Base-by-base conservation (phyloP, 176 grass and related monocot genomes). In the Alopecurus myosuroides region DNA sequence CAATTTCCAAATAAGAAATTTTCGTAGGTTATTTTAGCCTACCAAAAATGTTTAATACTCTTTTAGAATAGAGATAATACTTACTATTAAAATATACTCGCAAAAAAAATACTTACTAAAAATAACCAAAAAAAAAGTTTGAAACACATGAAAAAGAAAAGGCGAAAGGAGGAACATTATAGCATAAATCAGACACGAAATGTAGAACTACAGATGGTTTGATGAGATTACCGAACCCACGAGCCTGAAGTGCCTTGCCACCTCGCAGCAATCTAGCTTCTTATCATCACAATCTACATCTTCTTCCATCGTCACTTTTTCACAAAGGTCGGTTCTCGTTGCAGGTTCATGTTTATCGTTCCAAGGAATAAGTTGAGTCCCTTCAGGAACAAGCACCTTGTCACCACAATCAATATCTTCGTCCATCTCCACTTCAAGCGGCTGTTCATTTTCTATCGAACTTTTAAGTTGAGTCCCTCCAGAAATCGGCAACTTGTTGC, bases 201-300 rank as follows among this genome's bases (percentile, higher is more conserved):
- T 29, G 22, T 25, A 77, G 1, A 15, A 8, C 51, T 35, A 74
- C 31, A 55, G 55, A 22, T n/a, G 19, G 4, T 56, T 35, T 14
- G 64, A 79, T n/a, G 30, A 26, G 61, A 65, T 80, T 76, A 89
- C 88, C 70, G 14, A 69, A 26, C 45, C 71, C 4, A 55, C 29
- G 65, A 18, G 82, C 35, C 35, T 50, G 36, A 34, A 76, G 28
- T 50, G 30, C 19, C 29, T 22, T 20, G 29, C 1, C 44, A 50
- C 26, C 20, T 11, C 26, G 50, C 5, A 33, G 45, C n/a, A 75
- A 51, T 20, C 49, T 41, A 77, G 66, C 64, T 62, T 30, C 31
- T 33, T 55, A 42, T 64, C 50, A 17, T 23, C 20, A 37, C 9
- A 26, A 71, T 7, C 8, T 70, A n/a, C 14, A 15, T 85, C 70